phyloP scores from a whole-genome alignment of 306 rosid species.

The Dryas alaskensis region DNA sequence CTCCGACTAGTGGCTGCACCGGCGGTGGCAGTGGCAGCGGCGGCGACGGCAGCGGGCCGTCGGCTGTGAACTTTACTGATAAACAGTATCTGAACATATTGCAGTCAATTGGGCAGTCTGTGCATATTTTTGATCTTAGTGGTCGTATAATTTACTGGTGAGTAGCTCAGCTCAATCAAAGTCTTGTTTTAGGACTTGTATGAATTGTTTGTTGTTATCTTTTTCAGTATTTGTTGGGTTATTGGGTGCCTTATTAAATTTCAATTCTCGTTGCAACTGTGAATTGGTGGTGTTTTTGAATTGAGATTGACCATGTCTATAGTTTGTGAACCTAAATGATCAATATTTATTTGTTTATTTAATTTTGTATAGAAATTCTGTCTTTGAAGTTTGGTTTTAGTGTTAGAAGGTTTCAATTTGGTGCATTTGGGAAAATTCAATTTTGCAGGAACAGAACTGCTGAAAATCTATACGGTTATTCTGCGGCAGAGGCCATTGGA shows the following conservation, averaged over 20 bases:
- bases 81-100: conserved; percentile 77
- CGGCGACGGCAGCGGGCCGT: conserved; percentile 40
- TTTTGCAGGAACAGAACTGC: conserved; percentile 89
- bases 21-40: conserved; percentile 20
- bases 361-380: neutral
- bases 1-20: conserved; percentile 23
- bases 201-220: neutral
- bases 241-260: neutral
- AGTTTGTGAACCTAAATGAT: conserved; percentile 11
- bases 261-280: conserved; percentile 14
- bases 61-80: conserved; percentile 67
- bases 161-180: conserved; percentile 3
- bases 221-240: neutral
- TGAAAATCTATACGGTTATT: conserved; percentile 74
- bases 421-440: conserved; percentile 20
- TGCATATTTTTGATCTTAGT: conserved; percentile 76
- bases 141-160: conserved; percentile 76
- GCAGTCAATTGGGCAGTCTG: conserved; percentile 94
- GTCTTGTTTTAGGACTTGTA: neutral
- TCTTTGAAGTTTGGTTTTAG: conserved; percentile 9
- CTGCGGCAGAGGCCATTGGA: conserved; percentile 81
- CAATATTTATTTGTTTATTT: neutral
- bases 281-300: conserved; percentile 9
- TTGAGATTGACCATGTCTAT: conserved; percentile 11
- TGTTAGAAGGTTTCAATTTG: neutral